Base-by-base conservation (phyloP, 2,329 filamentous ascomycete genomes). In the Epicoccum nigrum region DNA sequence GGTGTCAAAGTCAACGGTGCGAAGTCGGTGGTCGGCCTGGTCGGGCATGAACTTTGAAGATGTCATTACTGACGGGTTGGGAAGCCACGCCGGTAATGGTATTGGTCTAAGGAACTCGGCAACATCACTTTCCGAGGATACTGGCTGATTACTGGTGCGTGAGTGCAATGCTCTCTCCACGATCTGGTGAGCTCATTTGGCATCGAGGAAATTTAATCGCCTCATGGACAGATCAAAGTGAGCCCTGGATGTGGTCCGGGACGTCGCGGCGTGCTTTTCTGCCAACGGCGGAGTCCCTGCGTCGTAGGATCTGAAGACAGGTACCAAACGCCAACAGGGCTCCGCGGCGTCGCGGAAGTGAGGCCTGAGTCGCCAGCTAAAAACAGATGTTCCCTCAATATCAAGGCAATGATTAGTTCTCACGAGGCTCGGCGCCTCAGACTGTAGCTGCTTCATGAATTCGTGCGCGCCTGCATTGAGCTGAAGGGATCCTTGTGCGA, bases 271-370 rank as follows among this genome's bases (percentile, higher is more conserved):
- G 27, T 33, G 19, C 32, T 39, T 37, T n/a, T 30, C 28, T n/a
- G 39, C 27, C 19, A 32, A 38, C 46, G 39, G 13, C 28, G 28
- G 28, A 20, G 62, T 58, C 65, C 67, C 65, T 69, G 67, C 67
- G 64, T 64, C 41, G 30, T n/a, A 51, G 54, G 49, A 60, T 51
- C 48, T 52, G 43, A 33, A 47, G 38, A 50, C 64, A 68, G 63
- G 62, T 51, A 67, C 65, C 59, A 53, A 27, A 42, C 45, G 38
- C 47, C 43, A 28, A 39, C 28, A 45, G 20, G 49, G 32, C 31
- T 33, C 43, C 32, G 34, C 42, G 37, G 44, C 47, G 47, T 54
- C 46, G 58, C 59, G 63, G 58, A 56, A 39, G 40, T 59, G 55
- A 58, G 53, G 54, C 55, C 37, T 35, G 38, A 52, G 45, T 34